Conservation (phyloP, 306 rosid species). For the Cajanus cajan region DNA sequence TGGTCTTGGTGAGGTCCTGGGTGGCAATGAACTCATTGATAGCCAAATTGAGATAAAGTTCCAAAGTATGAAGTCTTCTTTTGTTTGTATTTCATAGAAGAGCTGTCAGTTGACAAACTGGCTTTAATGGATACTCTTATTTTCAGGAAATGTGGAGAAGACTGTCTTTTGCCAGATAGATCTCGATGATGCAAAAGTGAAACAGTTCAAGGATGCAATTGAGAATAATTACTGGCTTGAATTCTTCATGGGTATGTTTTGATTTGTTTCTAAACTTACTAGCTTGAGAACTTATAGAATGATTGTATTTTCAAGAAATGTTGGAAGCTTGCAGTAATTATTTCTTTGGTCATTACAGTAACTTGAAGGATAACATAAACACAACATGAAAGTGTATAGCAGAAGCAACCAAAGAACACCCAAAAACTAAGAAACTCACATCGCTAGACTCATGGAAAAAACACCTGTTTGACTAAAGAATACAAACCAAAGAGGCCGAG, state of each 20-base stretch:
- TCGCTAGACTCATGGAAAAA: neutral
- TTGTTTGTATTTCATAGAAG: conserved; percentile 8
- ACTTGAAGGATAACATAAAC: neutral
- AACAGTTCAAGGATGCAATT: conserved; percentile 93
- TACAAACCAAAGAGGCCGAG: neutral
- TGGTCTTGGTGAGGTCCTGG: conserved; percentile 99
- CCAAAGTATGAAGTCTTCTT: conserved; percentile 48
- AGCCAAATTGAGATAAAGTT: conserved; percentile 82
- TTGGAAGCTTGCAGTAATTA: conserved; percentile 10
- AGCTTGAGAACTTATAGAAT: neutral
- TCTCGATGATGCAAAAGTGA: conserved; percentile 68
- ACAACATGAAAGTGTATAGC: neutral
- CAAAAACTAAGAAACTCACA: conserved; percentile 1
- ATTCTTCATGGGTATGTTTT: conserved; percentile 89
- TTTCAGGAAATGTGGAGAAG: conserved; percentile 81
- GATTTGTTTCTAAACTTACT: conserved; percentile 12
- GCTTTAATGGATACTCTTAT: conserved; percentile 22
- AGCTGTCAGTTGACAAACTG: neutral
- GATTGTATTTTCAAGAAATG: conserved; percentile 24
- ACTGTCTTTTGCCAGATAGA: conserved; percentile 60
- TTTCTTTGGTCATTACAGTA: neutral
- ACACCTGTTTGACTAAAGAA: neutral
- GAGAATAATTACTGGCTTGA: conserved; percentile 96
- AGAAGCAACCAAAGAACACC: neutral
- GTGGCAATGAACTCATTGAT: conserved; percentile 97